Conservation (phyloP, 768 basidiomycete genomes). For the Phlegmacium glaucopus region DNA sequence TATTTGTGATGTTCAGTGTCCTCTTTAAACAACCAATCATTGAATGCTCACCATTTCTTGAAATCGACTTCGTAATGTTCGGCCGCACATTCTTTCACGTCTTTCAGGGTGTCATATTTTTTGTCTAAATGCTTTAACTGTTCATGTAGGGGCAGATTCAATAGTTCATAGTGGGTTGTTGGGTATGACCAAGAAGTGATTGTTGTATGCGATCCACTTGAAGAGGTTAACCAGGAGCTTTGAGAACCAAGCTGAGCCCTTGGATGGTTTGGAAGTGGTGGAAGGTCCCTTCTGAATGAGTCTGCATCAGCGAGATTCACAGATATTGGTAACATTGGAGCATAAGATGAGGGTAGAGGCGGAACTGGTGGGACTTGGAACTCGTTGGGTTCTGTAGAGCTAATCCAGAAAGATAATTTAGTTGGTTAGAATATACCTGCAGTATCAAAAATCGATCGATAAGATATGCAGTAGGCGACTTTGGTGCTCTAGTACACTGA, state of each 20-base stretch:
- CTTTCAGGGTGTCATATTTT: conserved; percentile 43
- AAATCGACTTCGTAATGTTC: conserved; percentile 49
- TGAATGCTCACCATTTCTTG: conserved; percentile 48
- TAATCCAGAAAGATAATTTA: conserved; percentile 67
- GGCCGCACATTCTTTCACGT: conserved; percentile 41
- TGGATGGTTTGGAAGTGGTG: conserved; percentile 34
- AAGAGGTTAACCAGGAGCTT: conserved; percentile 72
- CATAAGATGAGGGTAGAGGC: too few species aligned
- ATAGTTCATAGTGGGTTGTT: neutral
- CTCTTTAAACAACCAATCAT: conserved; percentile 39
- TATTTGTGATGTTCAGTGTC: conserved; percentile 26
- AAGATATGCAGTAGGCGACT: too few species aligned
- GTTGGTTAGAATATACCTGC: too few species aligned
- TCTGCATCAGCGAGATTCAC: too few species aligned
- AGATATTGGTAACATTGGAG: too few species aligned
- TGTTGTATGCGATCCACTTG: conserved; percentile 52
- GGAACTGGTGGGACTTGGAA: conserved; percentile 57
- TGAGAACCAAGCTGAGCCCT: conserved; percentile 59
- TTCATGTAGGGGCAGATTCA: conserved; percentile 7
- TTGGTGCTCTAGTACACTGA: too few species aligned
- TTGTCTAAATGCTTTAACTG: conserved; percentile 34
- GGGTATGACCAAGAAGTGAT: too few species aligned
- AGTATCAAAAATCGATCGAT: too few species aligned
- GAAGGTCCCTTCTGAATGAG: too few species aligned
- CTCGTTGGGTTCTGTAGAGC: conserved; percentile 39